Evolutionary conservation across 1,139 yeast genomes (phyloP), one percentile per base, ranked within the genome.

Genomic region (Protomyces inouyei): DNA sequence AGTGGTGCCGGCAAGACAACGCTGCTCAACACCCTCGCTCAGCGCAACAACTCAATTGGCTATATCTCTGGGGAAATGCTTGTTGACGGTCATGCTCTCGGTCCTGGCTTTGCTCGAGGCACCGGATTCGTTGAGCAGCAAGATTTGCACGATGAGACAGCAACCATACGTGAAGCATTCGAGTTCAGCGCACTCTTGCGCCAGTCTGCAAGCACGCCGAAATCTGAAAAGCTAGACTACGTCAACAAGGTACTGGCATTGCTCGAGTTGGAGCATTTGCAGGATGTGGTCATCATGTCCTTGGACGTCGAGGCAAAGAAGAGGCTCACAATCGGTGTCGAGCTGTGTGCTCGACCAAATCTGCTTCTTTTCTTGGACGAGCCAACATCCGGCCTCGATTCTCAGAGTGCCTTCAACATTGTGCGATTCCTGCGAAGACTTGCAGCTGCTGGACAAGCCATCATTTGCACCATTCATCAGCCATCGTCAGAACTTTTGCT

Each of bases 1-100:
- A 85, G 93, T 38, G 95, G 95, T 76, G 95, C 95, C 60, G 95
- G 95, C 78, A 87, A 87, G 73, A 88, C 95, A 16, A 87, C 95
- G 0, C 73, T 84, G 57, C 78, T 88, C 67, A 90, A 87, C 76
- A 87, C 88, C 68, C 79, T 87, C 69, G 68, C 92, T 37, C 86
- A 85, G 70, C 83, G 95, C 75, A 86, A 86, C 46, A 86, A 91
- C 32, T 23, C 46, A 9, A 82, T 84, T 79, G 95, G 95, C 76
- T 85, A 85, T 57, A 86, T 87, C 57, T 82, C 90, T 54, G 95
- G 95, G 72, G 81, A 81, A 67, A 83, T 88, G 81, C 83, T 85
- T 75, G 91, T 87, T 61, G 86, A 87, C 74, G 92, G 92, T 65
- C 80, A 79, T 63, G 78, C 82, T 54, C 82, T 89, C 72, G 92